These are phyloP conservation scores for Cyclanthera cordifolia DNA, from an alignment of 306 rosid genomes.

Conservation along the genomic window DNA sequence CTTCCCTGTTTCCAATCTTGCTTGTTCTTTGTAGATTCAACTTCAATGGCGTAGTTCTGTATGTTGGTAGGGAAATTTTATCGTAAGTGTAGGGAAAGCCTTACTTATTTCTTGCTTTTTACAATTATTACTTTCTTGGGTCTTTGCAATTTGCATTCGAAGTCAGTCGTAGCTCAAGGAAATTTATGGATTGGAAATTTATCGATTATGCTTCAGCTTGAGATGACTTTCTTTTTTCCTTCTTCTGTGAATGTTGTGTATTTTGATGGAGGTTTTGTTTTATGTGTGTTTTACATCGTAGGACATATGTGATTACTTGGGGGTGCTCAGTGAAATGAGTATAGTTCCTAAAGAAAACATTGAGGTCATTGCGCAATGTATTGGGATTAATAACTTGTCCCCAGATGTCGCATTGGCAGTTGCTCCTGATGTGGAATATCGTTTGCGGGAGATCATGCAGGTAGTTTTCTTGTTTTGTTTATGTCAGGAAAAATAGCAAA, in stretches of 20 bases:
- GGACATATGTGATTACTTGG: background rate
- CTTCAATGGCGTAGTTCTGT: background rate
- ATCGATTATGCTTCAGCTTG: background rate
- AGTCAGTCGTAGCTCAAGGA: background rate
- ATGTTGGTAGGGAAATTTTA: background rate
- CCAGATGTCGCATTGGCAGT: constrained; percentile 74
- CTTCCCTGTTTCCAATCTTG: background rate
- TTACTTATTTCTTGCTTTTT: background rate
- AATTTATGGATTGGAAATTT: background rate
- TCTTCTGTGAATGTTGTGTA: background rate
- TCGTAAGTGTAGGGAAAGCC: background rate
- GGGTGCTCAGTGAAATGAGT: constrained; percentile 38
- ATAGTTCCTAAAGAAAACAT: constrained; percentile 61
- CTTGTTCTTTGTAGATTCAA: background rate
- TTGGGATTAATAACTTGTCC: constrained; percentile 70
- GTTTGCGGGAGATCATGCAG: constrained; percentile 94
- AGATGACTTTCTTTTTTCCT: background rate
- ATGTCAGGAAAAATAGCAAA: no score
- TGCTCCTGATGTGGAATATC: constrained; percentile 85
- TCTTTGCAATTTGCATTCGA: background rate
- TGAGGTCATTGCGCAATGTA: constrained; percentile 80
- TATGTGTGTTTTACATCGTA: background rate
- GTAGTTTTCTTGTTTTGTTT: constrained; percentile 20
- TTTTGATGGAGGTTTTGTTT: background rate
- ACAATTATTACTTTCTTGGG: background rate